Conservation (phyloP, 768 basidiomycete genomes). For the Myochromella boudieri region DNA sequence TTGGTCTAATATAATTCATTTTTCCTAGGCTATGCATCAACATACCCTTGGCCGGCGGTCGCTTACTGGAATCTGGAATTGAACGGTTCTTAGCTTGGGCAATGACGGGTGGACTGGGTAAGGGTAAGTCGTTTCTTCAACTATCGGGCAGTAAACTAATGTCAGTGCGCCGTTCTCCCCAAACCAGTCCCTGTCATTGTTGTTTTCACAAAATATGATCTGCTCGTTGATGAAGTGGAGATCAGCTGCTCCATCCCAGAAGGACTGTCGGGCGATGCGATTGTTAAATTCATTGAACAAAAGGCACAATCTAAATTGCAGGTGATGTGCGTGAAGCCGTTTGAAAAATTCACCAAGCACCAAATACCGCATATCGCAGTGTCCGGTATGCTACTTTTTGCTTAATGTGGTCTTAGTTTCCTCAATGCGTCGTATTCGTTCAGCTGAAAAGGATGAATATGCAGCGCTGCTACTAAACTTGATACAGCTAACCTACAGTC, state of each 20-base stretch:
- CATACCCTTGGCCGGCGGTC: slow-evolving; percentile 24
- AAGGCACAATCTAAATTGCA: slow-evolving; percentile 2
- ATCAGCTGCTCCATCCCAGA: not conserved
- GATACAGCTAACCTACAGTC: slow-evolving; percentile 14
- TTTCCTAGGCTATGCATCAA: slow-evolving; percentile 27
- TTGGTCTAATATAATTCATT: no score
- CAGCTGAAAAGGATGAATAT: slow-evolving; percentile 10
- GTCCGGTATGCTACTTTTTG: slow-evolving; percentile 12
- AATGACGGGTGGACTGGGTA: no score
- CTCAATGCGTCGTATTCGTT: not conserved
- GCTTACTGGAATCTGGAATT: slow-evolving; percentile 23
- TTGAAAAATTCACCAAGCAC: slow-evolving; percentile 5
- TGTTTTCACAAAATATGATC: slow-evolving; percentile 35
- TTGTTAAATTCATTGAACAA: not conserved
- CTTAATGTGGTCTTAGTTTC: no score
- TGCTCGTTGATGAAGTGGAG: not conserved
- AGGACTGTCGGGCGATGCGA: not conserved
- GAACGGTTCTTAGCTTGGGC: slow-evolving; percentile 27
- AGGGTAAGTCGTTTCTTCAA: no score
- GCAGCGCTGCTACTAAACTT: slow-evolving; percentile 9
- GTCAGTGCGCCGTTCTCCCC: no score
- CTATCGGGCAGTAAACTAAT: no score
- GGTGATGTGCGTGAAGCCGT: slow-evolving; percentile 3
- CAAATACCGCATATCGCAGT: slow-evolving; percentile 12
- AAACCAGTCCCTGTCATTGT: slow-evolving; percentile 28